phyloP scores from a whole-genome alignment of 805 yeast species.

The Candida oleophila region DNA sequence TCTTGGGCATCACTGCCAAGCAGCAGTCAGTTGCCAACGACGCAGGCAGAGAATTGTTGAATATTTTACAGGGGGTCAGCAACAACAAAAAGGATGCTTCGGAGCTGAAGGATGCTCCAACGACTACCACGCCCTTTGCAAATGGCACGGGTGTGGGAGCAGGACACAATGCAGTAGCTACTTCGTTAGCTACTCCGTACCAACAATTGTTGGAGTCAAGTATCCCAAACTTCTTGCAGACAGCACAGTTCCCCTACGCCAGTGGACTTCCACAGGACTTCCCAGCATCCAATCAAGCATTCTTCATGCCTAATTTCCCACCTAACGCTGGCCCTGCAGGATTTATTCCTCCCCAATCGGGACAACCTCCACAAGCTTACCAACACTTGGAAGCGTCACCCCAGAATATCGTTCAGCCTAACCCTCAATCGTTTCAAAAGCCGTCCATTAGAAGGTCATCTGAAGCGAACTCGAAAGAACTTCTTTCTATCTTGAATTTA shows the following conservation, averaged over 20 bases:
- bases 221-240: conserved; percentile 33
- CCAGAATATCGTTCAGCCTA: conserved; percentile 19
- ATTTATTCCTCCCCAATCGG: neutral
- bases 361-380: neutral
- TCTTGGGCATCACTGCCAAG: conserved; percentile 45
- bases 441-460: conserved; percentile 28
- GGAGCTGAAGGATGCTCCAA: conserved; percentile 5
- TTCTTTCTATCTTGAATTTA: conserved; percentile 42
- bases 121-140: conserved; percentile 2
- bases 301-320: conserved; percentile 7
- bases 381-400: neutral
- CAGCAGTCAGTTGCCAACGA: conserved; percentile 38
- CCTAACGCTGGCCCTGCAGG: neutral
- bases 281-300: conserved; percentile 9
- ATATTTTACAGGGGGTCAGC: conserved; percentile 48
- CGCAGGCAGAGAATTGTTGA: conserved; percentile 76
- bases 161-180: conserved; percentile 3
- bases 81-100: neutral
- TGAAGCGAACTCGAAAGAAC: conserved; percentile 38
- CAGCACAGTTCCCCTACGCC: neutral
- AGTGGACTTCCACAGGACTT: conserved; percentile 5
- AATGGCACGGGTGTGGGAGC: too few species aligned
- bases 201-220: conserved; percentile 20
- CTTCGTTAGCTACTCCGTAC: conserved; percentile 3
- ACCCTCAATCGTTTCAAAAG: conserved; percentile 39